These are phyloP conservation scores for Aspergillus leporis DNA, from an alignment of 495 filamentous ascomycete genomes.

Conservation along the genomic window DNA sequence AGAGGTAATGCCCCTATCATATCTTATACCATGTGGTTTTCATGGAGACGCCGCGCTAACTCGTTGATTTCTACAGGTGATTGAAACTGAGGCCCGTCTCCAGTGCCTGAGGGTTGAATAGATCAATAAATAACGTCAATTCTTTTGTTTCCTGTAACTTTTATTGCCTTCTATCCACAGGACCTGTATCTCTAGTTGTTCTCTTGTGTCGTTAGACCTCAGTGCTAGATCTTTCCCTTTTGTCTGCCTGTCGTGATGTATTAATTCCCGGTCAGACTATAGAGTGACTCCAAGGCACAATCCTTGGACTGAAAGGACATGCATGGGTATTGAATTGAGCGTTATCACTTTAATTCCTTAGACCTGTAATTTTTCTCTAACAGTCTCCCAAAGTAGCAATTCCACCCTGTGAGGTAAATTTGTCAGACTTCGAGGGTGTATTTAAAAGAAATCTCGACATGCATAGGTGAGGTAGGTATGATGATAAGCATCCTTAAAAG, in stretches of 20 bases:
- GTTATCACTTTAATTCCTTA: too few relatives aligned
- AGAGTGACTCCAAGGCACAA: not conserved
- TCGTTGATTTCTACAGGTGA: constrained; percentile 34
- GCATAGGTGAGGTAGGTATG: too few relatives aligned
- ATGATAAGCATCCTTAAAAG: too few relatives aligned
- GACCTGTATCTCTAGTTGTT: constrained; percentile 50
- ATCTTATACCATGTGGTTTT: not conserved
- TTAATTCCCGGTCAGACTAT: not conserved
- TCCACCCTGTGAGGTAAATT: too few relatives aligned
- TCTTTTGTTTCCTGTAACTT: constrained; percentile 40
- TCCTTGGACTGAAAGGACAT: too few relatives aligned
- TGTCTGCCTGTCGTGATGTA: constrained; percentile 10
- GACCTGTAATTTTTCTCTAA: too few relatives aligned
- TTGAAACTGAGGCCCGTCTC: constrained; percentile 51
- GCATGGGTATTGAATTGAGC: too few relatives aligned
- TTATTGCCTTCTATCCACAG: constrained; percentile 34
- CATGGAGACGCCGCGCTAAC: constrained; percentile 21
- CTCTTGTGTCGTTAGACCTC: constrained; percentile 39
- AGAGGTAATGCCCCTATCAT: constrained; percentile 62
- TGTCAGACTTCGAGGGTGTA: too few relatives aligned
- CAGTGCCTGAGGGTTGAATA: constrained; percentile 53
- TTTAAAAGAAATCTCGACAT: too few relatives aligned
- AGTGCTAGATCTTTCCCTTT: constrained; percentile 46
- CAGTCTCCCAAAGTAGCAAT: too few relatives aligned
- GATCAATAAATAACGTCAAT: constrained; percentile 33